Base-by-base conservation (phyloP, 345 rosid species). In the Salix suchowensis region DNA sequence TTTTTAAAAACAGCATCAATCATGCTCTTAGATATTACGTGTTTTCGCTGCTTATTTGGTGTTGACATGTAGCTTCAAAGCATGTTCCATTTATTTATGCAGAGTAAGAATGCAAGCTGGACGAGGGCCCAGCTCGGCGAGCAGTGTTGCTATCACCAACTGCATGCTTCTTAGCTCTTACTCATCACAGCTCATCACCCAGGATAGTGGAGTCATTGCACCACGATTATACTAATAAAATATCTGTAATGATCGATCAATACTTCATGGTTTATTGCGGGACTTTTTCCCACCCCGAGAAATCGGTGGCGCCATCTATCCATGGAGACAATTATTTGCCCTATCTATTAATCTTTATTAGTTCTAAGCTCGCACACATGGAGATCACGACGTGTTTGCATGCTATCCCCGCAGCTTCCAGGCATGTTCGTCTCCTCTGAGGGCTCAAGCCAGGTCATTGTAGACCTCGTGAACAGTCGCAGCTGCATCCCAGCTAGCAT, bases 131-230 rank as follows among this genome's bases (percentile, higher is more conserved):
- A 58, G 68, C 68, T 40, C 3, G 68, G 46, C 30, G 40, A 60
- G 55, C 44, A 36, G 6, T 42, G 81, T 67, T 42, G 58, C 72
- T 40, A 68, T 78, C 81, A 64, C 67, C 77, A 30, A 50, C 76
- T 28, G 39, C 23, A 26, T 28, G 2, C 32, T 67, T 32, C 70
- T 36, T 9, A 23, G 24, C 24, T 42, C 61, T 30, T 65, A 13
- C 70, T 39, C 66, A 64, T 65, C 30, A 48, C 75, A 71, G 37
- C 52, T 70, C 75, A 46, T 40, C n/a, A 32, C 2, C 24, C 28
- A 28, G 16, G 24, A 54, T 14, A 16, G 24, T 9, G 69, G 69
- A 44, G 55, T 48, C 19, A 28, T 40, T 65, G 69, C 76, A 65
- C 58, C 23, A 7, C 44, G 10, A 15, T 7, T 16, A 13, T 6